A percentile compares a stretch with the other conserved stretches of the same genome.
phyloP scores from a whole-genome alignment of 106 monocot genomes.

The Dioscorea alata region DNA sequence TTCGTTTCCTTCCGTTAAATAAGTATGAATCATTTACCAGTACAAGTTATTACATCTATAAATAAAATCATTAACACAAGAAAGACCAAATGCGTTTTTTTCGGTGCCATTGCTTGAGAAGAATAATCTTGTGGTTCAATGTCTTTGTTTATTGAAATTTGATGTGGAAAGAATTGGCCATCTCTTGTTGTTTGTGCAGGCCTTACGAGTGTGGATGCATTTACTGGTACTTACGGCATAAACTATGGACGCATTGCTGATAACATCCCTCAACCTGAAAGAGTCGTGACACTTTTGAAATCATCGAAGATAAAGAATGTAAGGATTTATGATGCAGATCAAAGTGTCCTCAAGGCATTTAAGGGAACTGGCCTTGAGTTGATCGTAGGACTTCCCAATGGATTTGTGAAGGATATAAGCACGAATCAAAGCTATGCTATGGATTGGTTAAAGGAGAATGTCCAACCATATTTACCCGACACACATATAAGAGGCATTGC shows the following conservation, averaged over 20 bases:
- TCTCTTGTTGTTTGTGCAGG: too few species aligned
- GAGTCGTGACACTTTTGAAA: slow-evolving; percentile 57
- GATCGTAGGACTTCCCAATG: slow-evolving; percentile 43
- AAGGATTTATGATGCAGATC: slow-evolving; percentile 71
- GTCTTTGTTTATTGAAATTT: too few species aligned
- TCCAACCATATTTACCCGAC: slow-evolving; percentile 54
- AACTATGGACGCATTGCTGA: slow-evolving; percentile 85
- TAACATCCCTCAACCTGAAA: slow-evolving; percentile 60
- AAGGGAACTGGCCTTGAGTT: slow-evolving; percentile 60
- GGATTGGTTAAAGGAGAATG: slow-evolving; percentile 71
- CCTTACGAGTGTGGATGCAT: slow-evolving; percentile 15
- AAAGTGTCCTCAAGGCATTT: slow-evolving; percentile 64
- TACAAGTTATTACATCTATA: too few species aligned
- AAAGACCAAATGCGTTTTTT: too few species aligned
- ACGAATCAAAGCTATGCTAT: slow-evolving; percentile 38
- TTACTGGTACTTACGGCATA: slow-evolving; percentile 78
- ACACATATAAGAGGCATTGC: slow-evolving; percentile 59
- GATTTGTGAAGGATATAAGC: slow-evolving; percentile 51
- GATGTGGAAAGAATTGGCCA: too few species aligned
- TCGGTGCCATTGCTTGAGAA: too few species aligned
- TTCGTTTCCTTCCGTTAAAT: too few species aligned
- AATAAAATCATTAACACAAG: too few species aligned
- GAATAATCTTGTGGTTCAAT: too few species aligned
- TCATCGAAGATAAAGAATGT: slow-evolving; percentile 60
- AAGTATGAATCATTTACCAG: too few species aligned